Percentiles rank a stretch among this genome's conserved stretches.
These are phyloP conservation scores for Pascua sp. DNA, from an alignment of 1,284 basidiomycete species.

Conservation along the genomic window DNA sequence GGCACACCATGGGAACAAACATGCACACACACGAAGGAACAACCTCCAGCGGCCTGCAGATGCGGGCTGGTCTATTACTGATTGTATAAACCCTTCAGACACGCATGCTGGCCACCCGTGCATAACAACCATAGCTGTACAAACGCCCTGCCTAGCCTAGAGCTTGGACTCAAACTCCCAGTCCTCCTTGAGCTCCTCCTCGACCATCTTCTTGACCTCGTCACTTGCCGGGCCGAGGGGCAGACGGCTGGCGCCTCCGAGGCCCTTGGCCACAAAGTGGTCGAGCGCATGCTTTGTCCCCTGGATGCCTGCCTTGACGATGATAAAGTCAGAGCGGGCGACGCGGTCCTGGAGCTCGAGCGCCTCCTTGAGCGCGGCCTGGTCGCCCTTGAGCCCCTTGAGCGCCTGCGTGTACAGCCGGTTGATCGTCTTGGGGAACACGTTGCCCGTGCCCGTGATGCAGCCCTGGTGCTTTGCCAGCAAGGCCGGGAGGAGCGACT, in stretches of 20 bases:
- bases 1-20: too few relatives aligned
- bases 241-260: conserved; percentile 59
- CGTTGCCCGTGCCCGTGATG: conserved; percentile 72
- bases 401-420: conserved; percentile 58
- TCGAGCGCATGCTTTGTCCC: conserved; percentile 62
- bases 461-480: conserved; percentile 61
- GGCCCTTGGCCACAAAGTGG: conserved; percentile 67
- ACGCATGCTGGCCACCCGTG: too few relatives aligned
- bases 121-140: not conserved
- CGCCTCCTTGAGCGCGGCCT: conserved; percentile 63
- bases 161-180: conserved; percentile 62
- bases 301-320: conserved; percentile 60
- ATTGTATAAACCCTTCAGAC: too few relatives aligned
- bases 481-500: conserved; percentile 62
- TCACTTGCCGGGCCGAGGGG: conserved; percentile 54
- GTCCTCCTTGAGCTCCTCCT: conserved; percentile 57
- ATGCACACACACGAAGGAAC: too few relatives aligned
- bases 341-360: conserved; percentile 66
- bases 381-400: conserved; percentile 50
- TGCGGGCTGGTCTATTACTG: too few relatives aligned
- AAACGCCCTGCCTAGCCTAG: conserved; percentile 25
- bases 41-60: too few relatives aligned
- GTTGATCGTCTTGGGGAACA: conserved; percentile 69
- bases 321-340: conserved; percentile 69
- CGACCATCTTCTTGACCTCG: conserved; percentile 48